Base-by-base conservation (phyloP, 169 alveolate species). In the Cyclospora cayetanensis region DNA sequence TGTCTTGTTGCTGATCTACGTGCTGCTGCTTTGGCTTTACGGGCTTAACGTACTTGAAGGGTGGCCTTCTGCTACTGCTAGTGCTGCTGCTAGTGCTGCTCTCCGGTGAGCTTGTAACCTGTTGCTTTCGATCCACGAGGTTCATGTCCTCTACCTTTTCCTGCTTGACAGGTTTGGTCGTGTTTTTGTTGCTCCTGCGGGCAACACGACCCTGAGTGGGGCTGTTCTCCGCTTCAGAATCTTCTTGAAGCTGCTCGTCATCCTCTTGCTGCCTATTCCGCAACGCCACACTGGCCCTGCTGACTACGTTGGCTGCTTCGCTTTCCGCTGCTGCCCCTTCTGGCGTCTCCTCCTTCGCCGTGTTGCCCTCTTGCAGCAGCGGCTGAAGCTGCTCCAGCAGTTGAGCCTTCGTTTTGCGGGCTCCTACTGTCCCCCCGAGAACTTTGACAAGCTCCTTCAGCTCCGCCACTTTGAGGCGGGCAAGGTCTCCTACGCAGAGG, bases 361-460 rank as follows among this genome's bases (percentile, higher is more conserved):
- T 0, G 86, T 66, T 43, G 46, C 41, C 27, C n/a, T n/a, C n/a
- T 37, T 76, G 60, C 12, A 76, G 86, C 43, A 76, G 86, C 7
- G 86, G 86, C 68, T 76, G 68, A 63, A 76, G 66, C 41, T 76
- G 86, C 46, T 76, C 86, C 66, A 76, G 86, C 41, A 76, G 68
- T 37, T 76, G 86, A 31, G 86, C 68, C 65, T 76, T 76, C 86
- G 35, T 39, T n/a, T 27, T 29, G 42, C 86, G 86, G 68, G 68
- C 0, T 39, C 11, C 65, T 42, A 29, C 29, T 63, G 86, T 43
- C 27, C 86, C 86, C 1, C 86, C 86, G 46, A 76, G 86, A 37
- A 43, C 86, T 55, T 76, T 76, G 18, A 88, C 66, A 7, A 88
- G 79, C 39, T 29, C 92, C 27, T 65, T 79, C 35, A 88, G 88